Percentiles rank a stretch among this genome's conserved stretches.
Evolutionary conservation across 2,329 filamentous ascomycete genomes (phyloP).

Genomic region (Basipetospora chlamydospora): DNA sequence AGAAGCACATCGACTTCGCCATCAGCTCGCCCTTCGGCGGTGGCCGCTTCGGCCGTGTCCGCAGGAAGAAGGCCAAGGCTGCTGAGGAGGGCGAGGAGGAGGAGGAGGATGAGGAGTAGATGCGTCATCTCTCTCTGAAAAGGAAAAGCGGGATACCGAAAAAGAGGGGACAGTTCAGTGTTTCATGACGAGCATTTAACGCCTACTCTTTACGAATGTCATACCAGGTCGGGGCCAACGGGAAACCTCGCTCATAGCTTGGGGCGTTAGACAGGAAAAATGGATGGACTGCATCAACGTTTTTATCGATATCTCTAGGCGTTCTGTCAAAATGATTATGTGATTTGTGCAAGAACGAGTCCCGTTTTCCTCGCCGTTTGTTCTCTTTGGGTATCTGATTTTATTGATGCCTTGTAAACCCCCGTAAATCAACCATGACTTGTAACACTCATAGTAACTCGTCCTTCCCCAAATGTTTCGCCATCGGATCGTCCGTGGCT

Average conservation of each 20-base stretch:
- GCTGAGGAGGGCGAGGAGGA: slow-evolving; percentile 71
- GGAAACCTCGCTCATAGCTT: slow-evolving; percentile 4
- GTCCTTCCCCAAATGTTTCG: slow-evolving; percentile 61
- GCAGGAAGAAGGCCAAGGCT: slow-evolving; percentile 99
- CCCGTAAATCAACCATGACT: too few relatives aligned
- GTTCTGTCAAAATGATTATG: too few relatives aligned
- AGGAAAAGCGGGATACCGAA: too few relatives aligned
- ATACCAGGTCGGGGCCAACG: too few relatives aligned
- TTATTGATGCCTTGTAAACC: too few relatives aligned
- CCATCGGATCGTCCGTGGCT: slow-evolving; percentile 75
- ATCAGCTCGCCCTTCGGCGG: slow-evolving; percentile 96
- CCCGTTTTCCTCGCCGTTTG: too few relatives aligned
- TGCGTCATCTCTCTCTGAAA: slow-evolving; percentile 16
- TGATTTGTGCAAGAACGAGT: too few relatives aligned
- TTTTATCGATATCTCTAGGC: too few relatives aligned
- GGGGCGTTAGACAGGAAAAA: slow-evolving; percentile 7
- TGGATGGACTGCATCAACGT: slow-evolving; percentile 4
- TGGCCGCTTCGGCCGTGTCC: slow-evolving; percentile 90
- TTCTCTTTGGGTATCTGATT: too few relatives aligned
- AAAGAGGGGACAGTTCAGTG: too few relatives aligned
- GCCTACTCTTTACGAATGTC: too few relatives aligned
- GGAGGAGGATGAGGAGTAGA: slow-evolving; percentile 68
- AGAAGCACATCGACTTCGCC: slow-evolving; percentile 99
- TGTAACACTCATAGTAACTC: slow-evolving; percentile 46
- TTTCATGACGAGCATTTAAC: too few relatives aligned